Conservation (phyloP, 2,329 filamentous ascomycete species). For the Claviceps sp. region DNA sequence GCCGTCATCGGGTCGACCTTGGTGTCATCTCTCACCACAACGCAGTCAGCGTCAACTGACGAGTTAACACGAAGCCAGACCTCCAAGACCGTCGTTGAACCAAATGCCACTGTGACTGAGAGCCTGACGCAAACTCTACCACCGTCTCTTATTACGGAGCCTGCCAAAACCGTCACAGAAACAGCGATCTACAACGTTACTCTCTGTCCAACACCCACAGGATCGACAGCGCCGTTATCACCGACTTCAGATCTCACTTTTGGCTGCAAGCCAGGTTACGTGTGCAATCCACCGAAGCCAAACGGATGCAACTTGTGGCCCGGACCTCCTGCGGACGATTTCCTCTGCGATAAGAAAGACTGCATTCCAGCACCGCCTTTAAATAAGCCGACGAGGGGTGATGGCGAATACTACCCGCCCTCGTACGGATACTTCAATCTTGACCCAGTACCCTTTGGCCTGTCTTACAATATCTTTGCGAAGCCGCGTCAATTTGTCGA, state of each 20-base stretch:
- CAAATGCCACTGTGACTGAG: constrained; percentile 17
- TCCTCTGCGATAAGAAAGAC: constrained; percentile 29
- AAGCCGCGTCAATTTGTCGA: constrained; percentile 23
- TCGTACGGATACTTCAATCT: constrained; percentile 47
- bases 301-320: constrained; percentile 37
- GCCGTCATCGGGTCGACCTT: constrained; percentile 7
- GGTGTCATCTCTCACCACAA: constrained; percentile 4
- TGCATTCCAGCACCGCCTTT: constrained; percentile 30
- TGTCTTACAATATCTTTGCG: constrained; percentile 49
- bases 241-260: constrained; percentile 31
- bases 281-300: constrained; percentile 40
- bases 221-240: constrained; percentile 18
- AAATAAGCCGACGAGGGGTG: constrained; percentile 26
- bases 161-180: constrained; percentile 16
- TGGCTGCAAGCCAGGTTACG: constrained; percentile 38
- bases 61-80: constrained; percentile 9
- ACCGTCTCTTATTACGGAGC: constrained; percentile 15
- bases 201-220: constrained; percentile 32
- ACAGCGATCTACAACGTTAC: constrained; percentile 19
- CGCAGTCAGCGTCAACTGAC: constrained; percentile 6
- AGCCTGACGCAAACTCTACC: constrained; percentile 17
- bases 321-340: constrained; percentile 30
- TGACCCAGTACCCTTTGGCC: constrained; percentile 45
- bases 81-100: constrained; percentile 19
- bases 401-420: constrained; percentile 36